phyloP scores from a whole-genome alignment of 169 alveolate genomes.

The Besnoitia besnoiti region DNA sequence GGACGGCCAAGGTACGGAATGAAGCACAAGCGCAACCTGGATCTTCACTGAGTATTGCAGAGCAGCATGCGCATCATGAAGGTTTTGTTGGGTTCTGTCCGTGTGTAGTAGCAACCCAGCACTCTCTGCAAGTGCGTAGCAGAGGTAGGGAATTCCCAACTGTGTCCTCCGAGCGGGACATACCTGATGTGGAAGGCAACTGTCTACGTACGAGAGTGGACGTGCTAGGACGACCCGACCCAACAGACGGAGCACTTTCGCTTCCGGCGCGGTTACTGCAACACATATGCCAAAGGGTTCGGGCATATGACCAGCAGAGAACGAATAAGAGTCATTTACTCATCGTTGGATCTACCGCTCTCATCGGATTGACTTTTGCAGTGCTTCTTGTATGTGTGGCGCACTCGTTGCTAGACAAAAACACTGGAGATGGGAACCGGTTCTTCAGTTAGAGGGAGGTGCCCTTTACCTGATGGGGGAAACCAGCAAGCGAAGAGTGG shows the following conservation, averaged over 20 bases:
- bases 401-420: neutral
- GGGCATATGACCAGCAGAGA: neutral
- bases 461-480: too few species aligned
- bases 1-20: neutral
- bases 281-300: slow-evolving; percentile 6
- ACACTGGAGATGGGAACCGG: neutral
- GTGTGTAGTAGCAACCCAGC: neutral
- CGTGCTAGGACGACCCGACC: too few species aligned
- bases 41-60: too few species aligned
- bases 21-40: neutral
- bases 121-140: neutral
- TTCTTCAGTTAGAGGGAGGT: too few species aligned
- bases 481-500: too few species aligned
- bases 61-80: neutral
- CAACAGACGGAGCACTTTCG: neutral
- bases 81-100: neutral
- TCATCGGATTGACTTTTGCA: neutral
- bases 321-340: neutral
- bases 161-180: neutral
- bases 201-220: too few species aligned
- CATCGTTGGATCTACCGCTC: neutral
- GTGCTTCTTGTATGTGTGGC: neutral
- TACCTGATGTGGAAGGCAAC: neutral
- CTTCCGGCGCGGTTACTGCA: slow-evolving; percentile 2
- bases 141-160: neutral